phyloP scores from a whole-genome alignment of 75 land plant genomes.

The Picea sitchensis region DNA sequence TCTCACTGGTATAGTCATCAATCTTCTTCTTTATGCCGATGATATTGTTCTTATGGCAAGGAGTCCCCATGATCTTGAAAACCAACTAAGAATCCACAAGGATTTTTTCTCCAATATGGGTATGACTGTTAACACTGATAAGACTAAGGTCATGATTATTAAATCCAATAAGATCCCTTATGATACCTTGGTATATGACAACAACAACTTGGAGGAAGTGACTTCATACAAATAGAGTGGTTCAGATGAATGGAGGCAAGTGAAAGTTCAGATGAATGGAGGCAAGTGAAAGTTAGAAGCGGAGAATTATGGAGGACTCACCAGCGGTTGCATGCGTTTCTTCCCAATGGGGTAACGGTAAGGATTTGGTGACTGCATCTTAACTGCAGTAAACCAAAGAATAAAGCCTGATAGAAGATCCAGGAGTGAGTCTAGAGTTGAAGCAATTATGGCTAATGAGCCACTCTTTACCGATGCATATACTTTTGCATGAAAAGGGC shows the following conservation, averaged over 20 bases:
- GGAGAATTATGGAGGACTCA: slow-evolving; percentile 22
- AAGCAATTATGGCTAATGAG: slow-evolving; percentile 88
- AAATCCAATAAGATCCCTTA: no score
- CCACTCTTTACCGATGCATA: slow-evolving; percentile 72
- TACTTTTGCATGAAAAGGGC: slow-evolving; percentile 71
- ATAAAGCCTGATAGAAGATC: slow-evolving; percentile 88
- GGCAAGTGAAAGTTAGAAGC: background rate
- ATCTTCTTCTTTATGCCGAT: no score
- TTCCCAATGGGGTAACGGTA: slow-evolving; percentile 89
- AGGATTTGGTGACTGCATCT: slow-evolving; percentile 78
- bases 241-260: background rate
- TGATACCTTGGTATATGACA: no score
- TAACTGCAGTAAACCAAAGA: slow-evolving; percentile 75
- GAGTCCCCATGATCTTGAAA: no score
- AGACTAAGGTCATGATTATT: no score
- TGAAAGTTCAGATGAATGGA: background rate
- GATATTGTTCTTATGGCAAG: no score
- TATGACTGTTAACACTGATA: no score
- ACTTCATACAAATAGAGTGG: no score
- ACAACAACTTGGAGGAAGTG: no score
- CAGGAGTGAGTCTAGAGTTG: slow-evolving; percentile 79
- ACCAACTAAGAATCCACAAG: no score
- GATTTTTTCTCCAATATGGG: no score
- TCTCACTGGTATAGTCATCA: no score
- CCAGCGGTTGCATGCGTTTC: slow-evolving; percentile 89